Percentiles rank a stretch among this genome's conserved stretches.
phyloP scores from a whole-genome alignment of 352 stramenopile species.

The Pythium grandisporangium region DNA sequence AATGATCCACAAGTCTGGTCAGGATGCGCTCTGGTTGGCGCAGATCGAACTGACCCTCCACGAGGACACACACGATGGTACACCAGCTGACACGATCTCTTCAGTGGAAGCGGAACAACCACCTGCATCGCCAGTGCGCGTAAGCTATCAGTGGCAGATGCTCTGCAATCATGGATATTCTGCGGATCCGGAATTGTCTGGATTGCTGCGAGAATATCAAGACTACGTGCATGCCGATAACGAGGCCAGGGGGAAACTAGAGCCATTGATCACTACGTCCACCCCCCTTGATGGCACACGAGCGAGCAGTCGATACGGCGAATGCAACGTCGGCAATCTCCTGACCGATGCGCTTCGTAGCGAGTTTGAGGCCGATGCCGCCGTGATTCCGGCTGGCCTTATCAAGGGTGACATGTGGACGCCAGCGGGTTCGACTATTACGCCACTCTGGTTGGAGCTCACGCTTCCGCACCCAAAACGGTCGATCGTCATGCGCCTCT shows the following conservation, averaged over 20 bases:
- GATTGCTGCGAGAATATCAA: slow-evolving; percentile 35
- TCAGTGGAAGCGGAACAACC: not conserved
- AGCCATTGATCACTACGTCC: slow-evolving; percentile 15
- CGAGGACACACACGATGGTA: too few species aligned
- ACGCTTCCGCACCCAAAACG: slow-evolving; percentile 54
- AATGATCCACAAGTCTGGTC: slow-evolving; percentile 81
- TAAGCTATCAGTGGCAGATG: slow-evolving; percentile 65
- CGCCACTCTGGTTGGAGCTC: slow-evolving; percentile 44
- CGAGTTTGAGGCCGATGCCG: slow-evolving; percentile 41
- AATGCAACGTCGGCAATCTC: slow-evolving; percentile 74
- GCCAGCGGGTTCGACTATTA: slow-evolving; percentile 38
- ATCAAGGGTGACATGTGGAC: slow-evolving; percentile 72
- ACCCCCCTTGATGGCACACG: slow-evolving; percentile 59
- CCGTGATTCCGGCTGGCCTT: slow-evolving; percentile 68
- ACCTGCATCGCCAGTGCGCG: slow-evolving; percentile 1
- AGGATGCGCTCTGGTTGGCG: slow-evolving; percentile 77
- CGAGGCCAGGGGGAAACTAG: slow-evolving; percentile 26
- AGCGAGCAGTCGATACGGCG: slow-evolving; percentile 38
- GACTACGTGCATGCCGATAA: slow-evolving; percentile 41
- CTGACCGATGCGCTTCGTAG: slow-evolving; percentile 60
- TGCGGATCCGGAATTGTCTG: slow-evolving; percentile 29
- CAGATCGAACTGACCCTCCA: slow-evolving; percentile 51
- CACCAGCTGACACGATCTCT: not conserved
- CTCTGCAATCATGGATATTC: slow-evolving; percentile 39
- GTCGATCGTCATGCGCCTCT: slow-evolving; percentile 47